Conservation (phyloP, 768 basidiomycete genomes). For the Suillus occidentalis region DNA sequence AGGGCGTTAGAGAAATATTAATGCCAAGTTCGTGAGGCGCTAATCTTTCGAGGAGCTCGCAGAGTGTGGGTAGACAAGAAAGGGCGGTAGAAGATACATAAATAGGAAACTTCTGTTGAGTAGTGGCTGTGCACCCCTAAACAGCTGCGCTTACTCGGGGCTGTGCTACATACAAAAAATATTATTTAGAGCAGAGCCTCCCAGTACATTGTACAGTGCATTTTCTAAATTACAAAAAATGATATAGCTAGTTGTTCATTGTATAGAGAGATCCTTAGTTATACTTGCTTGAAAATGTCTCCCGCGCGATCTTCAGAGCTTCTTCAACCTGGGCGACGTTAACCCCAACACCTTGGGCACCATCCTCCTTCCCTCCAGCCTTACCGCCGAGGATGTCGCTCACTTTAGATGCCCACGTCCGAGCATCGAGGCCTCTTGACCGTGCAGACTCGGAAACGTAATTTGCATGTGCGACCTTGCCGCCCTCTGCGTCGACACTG, state of each 20-base stretch:
- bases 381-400: slow-evolving; percentile 86
- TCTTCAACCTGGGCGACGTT: slow-evolving; percentile 62
- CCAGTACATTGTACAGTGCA: background rate
- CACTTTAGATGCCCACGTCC: slow-evolving; percentile 83
- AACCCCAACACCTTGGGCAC: slow-evolving; percentile 84
- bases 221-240: background rate
- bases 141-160: slow-evolving; percentile 2
- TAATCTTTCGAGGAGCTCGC: background rate
- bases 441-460: slow-evolving; percentile 66
- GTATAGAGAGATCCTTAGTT: background rate
- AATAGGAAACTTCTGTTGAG: background rate
- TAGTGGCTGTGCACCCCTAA: background rate
- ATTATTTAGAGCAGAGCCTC: background rate
- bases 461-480: slow-evolving; percentile 88
- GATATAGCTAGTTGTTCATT: background rate
- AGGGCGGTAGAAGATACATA: background rate
- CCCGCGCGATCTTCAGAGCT: slow-evolving; percentile 59
- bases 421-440: slow-evolving; percentile 73
- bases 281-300: slow-evolving; percentile 33
- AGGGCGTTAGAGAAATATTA: slow-evolving; percentile 2
- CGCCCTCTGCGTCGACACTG: slow-evolving; percentile 65
- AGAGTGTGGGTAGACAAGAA: background rate
- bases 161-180: slow-evolving; percentile 1
- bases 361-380: slow-evolving; percentile 95
- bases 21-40: background rate